Evolutionary conservation across 1,139 yeast species (phyloP).

Genomic region (Yamadazyma spencermartinsiae): DNA sequence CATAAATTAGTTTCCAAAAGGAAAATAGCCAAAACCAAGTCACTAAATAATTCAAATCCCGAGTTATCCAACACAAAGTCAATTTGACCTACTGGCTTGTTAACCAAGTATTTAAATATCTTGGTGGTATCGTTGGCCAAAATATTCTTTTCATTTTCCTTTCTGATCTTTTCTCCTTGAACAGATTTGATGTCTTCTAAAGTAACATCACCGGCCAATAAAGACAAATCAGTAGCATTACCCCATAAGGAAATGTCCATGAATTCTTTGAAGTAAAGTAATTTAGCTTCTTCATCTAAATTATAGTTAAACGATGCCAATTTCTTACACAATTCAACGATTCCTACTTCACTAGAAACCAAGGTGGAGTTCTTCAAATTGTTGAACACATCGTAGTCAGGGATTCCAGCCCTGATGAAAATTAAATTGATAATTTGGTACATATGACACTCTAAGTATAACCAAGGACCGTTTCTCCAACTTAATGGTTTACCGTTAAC

Average conservation of each 20-base stretch:
- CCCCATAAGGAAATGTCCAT: constrained; percentile 95
- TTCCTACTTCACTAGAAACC: constrained; percentile 72
- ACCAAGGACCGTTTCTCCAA: constrained; percentile 94
- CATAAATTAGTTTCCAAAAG: constrained; percentile 70
- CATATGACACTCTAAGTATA: constrained; percentile 79
- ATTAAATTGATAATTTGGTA: constrained; percentile 61
- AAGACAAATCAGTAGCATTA: constrained; percentile 91
- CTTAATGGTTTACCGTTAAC: constrained; percentile 28
- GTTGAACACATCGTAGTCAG: constrained; percentile 68
- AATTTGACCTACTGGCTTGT: constrained; percentile 43
- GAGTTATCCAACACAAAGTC: constrained; percentile 93
- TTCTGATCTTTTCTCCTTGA: constrained; percentile 88
- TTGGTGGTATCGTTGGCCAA: constrained; percentile 69
- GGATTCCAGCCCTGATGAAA: constrained; percentile 31
- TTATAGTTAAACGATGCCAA: constrained; percentile 48
- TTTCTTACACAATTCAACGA: constrained; percentile 75
- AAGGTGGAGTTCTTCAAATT: constrained; percentile 72
- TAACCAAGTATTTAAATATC: constrained; percentile 57
- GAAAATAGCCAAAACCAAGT: constrained; percentile 72
- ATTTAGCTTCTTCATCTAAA: constrained; percentile 47
- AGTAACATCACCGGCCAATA: constrained; percentile 75
- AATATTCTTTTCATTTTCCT: constrained; percentile 79
- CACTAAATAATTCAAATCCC: constrained; percentile 93
- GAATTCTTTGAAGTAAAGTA: constrained; percentile 71
- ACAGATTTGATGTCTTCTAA: constrained; percentile 85